A percentile compares a stretch with the other conserved stretches of the same genome.
Evolutionary conservation across 2,329 filamentous ascomycete genomes (phyloP).

Genomic region (Aspergillus sergii): DNA sequence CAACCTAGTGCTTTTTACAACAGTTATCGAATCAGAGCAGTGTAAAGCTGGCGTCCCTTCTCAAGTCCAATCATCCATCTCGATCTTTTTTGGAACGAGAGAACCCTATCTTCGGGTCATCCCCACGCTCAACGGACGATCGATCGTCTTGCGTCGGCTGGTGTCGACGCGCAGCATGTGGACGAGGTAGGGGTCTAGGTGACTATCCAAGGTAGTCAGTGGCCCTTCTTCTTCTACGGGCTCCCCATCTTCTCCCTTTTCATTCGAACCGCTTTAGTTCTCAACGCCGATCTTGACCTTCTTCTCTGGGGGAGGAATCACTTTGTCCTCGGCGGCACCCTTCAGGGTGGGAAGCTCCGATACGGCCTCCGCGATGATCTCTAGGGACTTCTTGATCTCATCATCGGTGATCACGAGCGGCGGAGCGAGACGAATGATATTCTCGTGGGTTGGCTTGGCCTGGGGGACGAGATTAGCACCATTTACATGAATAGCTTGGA

Average conservation of each 20-base stretch:
- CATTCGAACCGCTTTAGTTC: constrained; percentile 43
- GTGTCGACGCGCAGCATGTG: background rate
- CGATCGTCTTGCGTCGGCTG: background rate
- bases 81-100: background rate
- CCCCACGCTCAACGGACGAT: background rate
- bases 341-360: constrained; percentile 74
- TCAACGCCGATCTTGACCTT: constrained; percentile 63
- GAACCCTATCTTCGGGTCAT: background rate
- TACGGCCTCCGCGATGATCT: constrained; percentile 80
- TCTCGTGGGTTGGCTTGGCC: constrained; percentile 98
- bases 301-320: constrained; percentile 64
- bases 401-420: constrained; percentile 91
- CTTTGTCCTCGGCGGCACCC: constrained; percentile 56
- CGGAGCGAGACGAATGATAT: constrained; percentile 97
- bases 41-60: background rate
- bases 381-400: constrained; percentile 75
- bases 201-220: background rate
- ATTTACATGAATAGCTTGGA: background rate
- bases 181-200: background rate
- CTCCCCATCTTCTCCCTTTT: background rate
- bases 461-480: constrained; percentile 40
- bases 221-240: background rate
- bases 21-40: background rate
- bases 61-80: background rate
- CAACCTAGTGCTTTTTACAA: background rate